These are phyloP conservation scores for Blastobotrys peoriensis DNA, from an alignment of 805 yeast species.

Conservation along the genomic window DNA sequence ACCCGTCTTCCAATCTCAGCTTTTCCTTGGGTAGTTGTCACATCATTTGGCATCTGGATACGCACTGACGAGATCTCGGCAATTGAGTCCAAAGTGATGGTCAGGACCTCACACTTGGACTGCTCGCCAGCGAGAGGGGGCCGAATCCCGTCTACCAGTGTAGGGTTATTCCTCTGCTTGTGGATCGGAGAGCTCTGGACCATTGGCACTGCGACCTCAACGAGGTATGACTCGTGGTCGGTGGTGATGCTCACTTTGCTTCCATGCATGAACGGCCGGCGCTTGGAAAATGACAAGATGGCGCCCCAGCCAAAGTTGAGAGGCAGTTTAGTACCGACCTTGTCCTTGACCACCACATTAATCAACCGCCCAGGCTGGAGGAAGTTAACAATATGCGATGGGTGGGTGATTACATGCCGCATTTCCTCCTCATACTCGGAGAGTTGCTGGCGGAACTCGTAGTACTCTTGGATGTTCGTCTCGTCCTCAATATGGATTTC, in stretches of 20 bases:
- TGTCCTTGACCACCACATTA: conserved; percentile 46
- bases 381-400: conserved; percentile 76
- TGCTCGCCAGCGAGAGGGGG: conserved; percentile 69
- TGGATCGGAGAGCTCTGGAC: conserved; percentile 66
- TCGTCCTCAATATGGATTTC: conserved; percentile 65
- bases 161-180: conserved; percentile 69
- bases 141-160: conserved; percentile 81
- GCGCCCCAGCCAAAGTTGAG: conserved; percentile 95
- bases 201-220: conserved; percentile 78
- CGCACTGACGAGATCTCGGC: conserved; percentile 72
- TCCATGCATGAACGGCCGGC: conserved; percentile 36
- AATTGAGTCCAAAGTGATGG: conserved; percentile 77
- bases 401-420: conserved; percentile 81
- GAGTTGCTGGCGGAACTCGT: conserved; percentile 70
- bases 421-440: conserved; percentile 67
- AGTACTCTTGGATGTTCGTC: conserved; percentile 67
- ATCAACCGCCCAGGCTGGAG: conserved; percentile 85
- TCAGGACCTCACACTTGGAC: conserved; percentile 69
- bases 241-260: conserved; percentile 38
- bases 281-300: conserved; percentile 68
- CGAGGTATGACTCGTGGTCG: conserved; percentile 87
- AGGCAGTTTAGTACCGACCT: conserved; percentile 16
- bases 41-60: conserved; percentile 69
- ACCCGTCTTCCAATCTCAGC: conserved; percentile 62
- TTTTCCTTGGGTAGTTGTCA: conserved; percentile 40